Conservation (phyloP, 805 yeast genomes). For the Isabelozyma gotoi region DNA sequence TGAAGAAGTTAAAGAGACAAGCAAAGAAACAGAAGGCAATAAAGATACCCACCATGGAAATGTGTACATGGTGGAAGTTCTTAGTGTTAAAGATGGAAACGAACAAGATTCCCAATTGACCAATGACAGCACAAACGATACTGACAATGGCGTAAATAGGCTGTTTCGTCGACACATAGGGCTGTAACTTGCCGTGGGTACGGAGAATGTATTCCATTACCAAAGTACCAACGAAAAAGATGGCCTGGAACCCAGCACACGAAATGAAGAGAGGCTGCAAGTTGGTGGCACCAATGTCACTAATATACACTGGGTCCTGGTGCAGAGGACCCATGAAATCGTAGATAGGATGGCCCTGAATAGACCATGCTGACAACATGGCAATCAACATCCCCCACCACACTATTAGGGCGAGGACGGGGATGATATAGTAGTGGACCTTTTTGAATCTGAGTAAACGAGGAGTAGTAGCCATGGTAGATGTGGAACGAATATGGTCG, state of each 20-base stretch:
- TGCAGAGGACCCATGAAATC: constrained; percentile 44
- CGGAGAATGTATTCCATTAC: constrained; percentile 64
- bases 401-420: constrained; percentile 61
- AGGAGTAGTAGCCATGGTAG: background rate
- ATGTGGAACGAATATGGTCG: background rate
- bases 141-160: constrained; percentile 42
- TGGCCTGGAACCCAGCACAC: constrained; percentile 75
- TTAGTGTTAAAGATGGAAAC: constrained; percentile 74
- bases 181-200: constrained; percentile 53
- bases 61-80: constrained; percentile 55
- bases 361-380: constrained; percentile 73
- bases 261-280: constrained; percentile 81
- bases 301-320: constrained; percentile 65
- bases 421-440: constrained; percentile 55
- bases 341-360: constrained; percentile 75
- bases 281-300: constrained; percentile 86
- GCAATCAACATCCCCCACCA: constrained; percentile 95
- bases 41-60: constrained; percentile 71
- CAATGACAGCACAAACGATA: constrained; percentile 48
- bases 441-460: constrained; percentile 34
- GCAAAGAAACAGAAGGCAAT: constrained; percentile 62
- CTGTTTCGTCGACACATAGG: constrained; percentile 46
- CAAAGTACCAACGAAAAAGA: constrained; percentile 65
- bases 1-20: constrained; percentile 35
- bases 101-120: constrained; percentile 71